phyloP scores from a whole-genome alignment of 768 basidiomycete genomes.

The Amanita pseudoporphyria region DNA sequence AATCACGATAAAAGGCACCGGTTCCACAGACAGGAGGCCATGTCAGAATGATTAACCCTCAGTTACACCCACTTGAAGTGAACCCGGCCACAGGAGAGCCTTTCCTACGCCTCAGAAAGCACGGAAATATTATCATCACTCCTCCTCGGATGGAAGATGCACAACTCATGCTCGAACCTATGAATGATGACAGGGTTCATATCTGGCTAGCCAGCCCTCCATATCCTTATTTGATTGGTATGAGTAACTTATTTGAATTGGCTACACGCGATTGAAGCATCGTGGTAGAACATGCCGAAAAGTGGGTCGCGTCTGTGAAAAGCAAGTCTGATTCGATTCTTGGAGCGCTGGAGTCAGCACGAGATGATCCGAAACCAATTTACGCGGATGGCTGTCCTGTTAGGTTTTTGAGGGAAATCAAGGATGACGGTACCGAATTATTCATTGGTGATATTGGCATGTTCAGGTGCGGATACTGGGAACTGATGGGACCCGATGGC shows the following conservation, averaged over 20 bases:
- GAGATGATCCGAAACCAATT: constrained; percentile 15
- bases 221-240: constrained; percentile 37
- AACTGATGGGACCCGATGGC: constrained; percentile 17
- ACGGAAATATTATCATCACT: constrained; percentile 45
- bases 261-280: background rate
- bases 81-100: constrained; percentile 37
- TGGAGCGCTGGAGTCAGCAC: constrained; percentile 18
- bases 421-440: constrained; percentile 40
- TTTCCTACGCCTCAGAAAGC: constrained; percentile 41
- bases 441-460: constrained; percentile 38
- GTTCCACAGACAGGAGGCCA: background rate
- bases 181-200: constrained; percentile 39
- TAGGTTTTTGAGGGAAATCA: constrained; percentile 38
- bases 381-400: constrained; percentile 36
- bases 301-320: constrained; percentile 16
- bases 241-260: background rate
- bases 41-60: constrained; percentile 16
- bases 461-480: constrained; percentile 22
- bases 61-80: constrained; percentile 30
- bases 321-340: constrained; percentile 18
- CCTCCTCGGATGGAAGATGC: constrained; percentile 39
- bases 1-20: no score
- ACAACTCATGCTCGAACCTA: constrained; percentile 20
- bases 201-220: constrained; percentile 35
- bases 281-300: constrained; percentile 18